A percentile compares a stretch with the other conserved stretches of the same genome.
These are phyloP conservation scores for Diaporthe eres DNA, from an alignment of 2,329 filamentous ascomycete genomes.

Conservation along the genomic window DNA sequence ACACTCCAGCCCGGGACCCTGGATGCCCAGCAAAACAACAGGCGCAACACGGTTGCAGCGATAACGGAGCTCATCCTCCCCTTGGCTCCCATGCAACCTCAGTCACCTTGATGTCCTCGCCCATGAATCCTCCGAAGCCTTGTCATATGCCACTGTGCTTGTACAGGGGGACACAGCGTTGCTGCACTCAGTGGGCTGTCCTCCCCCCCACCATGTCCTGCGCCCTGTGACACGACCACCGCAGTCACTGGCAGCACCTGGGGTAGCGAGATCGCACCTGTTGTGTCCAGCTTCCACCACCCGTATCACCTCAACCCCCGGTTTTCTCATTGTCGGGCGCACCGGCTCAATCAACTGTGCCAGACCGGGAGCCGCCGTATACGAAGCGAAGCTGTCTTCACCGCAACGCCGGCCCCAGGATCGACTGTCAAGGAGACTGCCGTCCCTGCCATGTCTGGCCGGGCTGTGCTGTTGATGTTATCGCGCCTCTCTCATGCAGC, in stretches of 20 bases:
- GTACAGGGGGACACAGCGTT: conserved; percentile 2
- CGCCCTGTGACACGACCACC: not conserved
- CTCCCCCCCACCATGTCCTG: not conserved
- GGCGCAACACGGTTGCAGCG: conserved; percentile 26
- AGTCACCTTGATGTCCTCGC: conserved; percentile 10
- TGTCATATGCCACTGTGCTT: conserved; percentile 11
- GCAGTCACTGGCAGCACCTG: not conserved
- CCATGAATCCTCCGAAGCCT: conserved; percentile 1
- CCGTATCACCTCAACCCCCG: conserved; percentile 8
- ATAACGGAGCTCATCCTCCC: conserved; percentile 34
- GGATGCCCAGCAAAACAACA: conserved; percentile 20
- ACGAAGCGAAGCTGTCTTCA: conserved; percentile 13
- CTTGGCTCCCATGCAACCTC: conserved; percentile 13
- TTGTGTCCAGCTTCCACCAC: conserved; percentile 21
- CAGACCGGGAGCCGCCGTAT: conserved; percentile 18
- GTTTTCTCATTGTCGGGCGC: conserved; percentile 32
- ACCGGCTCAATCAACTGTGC: conserved; percentile 32
- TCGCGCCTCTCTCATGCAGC: conserved; percentile 19
- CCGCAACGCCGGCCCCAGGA: conserved; percentile 8
- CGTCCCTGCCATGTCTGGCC: conserved; percentile 16
- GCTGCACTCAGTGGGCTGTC: not conserved
- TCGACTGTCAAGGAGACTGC: conserved; percentile 5
- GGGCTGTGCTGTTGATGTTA: conserved; percentile 1
- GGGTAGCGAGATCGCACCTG: conserved; percentile 28
- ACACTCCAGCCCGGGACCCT: conserved; percentile 22